phyloP scores from a whole-genome alignment of 352 stramenopile species.

The Phytophthora sp. region DNA sequence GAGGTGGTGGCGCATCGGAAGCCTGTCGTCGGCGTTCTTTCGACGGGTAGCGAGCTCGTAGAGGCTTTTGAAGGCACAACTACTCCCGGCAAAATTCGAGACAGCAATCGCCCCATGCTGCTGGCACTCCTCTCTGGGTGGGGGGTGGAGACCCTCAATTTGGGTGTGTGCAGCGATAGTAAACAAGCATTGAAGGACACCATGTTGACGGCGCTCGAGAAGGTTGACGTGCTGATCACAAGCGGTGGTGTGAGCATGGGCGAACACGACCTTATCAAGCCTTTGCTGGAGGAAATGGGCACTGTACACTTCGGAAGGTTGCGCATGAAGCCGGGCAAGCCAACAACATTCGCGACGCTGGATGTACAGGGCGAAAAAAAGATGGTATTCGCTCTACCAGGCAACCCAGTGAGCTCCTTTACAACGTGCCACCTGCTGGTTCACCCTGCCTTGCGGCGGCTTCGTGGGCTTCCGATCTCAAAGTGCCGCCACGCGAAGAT shows the following conservation, averaged over 20 bases:
- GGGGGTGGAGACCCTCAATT: conserved; percentile 54
- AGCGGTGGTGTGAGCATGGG: conserved; percentile 95
- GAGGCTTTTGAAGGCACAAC: conserved; percentile 53
- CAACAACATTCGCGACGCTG: conserved; percentile 95
- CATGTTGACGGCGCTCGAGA: conserved; percentile 47
- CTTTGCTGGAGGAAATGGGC: conserved; percentile 85
- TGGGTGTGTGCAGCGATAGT: conserved; percentile 81
- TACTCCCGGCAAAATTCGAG: conserved; percentile 87
- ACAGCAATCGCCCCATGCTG: conserved; percentile 96
- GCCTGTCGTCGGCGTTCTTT: conserved; percentile 93
- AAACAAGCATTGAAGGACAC: conserved; percentile 59
- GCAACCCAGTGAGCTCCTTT: conserved; percentile 96
- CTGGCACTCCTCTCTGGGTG: conserved; percentile 63
- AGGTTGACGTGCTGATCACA: conserved; percentile 94
- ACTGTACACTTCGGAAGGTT: conserved; percentile 95
- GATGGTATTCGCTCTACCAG: conserved; percentile 95
- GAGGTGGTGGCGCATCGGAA: conserved; percentile 72
- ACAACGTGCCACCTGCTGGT: conserved; percentile 96
- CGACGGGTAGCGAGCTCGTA: conserved; percentile 95
- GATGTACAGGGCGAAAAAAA: conserved; percentile 55
- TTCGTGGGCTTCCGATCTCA: conserved; percentile 66
- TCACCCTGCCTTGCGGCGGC: conserved; percentile 88
- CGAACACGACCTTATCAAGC: conserved; percentile 95
- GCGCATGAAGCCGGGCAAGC: conserved; percentile 98
- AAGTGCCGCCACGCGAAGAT: conserved; percentile 60